phyloP scores from a whole-genome alignment of 176 grass and related monocot genomes.

The Hordeum vulgare region DNA sequence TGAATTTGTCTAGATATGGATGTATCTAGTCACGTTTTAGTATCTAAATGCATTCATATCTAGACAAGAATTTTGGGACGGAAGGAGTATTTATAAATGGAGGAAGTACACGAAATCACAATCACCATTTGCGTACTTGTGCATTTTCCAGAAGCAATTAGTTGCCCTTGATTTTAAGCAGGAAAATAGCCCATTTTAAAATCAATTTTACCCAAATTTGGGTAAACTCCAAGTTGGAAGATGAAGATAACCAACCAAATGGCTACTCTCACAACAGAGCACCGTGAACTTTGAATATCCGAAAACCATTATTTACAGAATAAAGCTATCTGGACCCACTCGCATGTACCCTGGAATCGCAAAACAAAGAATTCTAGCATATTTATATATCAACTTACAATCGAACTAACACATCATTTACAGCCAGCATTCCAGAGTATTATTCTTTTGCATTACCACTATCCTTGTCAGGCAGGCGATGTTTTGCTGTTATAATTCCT shows the following conservation, averaged over 20 bases:
- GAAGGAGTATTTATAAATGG: no score
- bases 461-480: not conserved
- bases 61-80: no score
- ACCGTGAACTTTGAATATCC: slow-evolving; percentile 19
- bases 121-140: not conserved
- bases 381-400: slow-evolving; percentile 33
- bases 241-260: not conserved
- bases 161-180: not conserved
- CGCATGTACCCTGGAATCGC: slow-evolving; percentile 19
- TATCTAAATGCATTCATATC: no score
- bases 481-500: slow-evolving; percentile 3
- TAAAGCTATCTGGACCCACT: slow-evolving; percentile 8
- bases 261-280: slow-evolving; percentile 2
- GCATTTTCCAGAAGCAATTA: not conserved
- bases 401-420: slow-evolving; percentile 34
- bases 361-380: slow-evolving; percentile 42
- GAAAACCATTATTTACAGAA: slow-evolving; percentile 48
- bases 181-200: not conserved
- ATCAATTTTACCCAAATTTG: not conserved
- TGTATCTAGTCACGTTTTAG: no score
- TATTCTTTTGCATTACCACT: slow-evolving; percentile 26
- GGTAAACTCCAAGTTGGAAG: not conserved
- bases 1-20: no score
- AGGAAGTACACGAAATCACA: no score
- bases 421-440: slow-evolving; percentile 16